Percentiles rank a stretch among this genome's conserved stretches.
Evolutionary conservation across 805 yeast genomes (phyloP).

Genomic region (Zygosaccharomyces lentus): DNA sequence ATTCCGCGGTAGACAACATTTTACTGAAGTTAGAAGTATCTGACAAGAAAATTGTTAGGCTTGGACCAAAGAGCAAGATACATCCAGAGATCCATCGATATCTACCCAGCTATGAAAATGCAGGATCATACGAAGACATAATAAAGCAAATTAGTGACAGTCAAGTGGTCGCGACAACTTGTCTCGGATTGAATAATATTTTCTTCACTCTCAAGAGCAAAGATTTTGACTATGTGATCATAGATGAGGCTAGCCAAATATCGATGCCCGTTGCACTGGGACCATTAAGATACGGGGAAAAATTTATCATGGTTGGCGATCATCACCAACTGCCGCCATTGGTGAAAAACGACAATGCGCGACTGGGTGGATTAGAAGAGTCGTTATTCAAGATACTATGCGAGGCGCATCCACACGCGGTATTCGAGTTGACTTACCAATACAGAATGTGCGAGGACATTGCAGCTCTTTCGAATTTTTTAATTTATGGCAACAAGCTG

Average conservation of each 20-base stretch:
- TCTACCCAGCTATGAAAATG: conserved; percentile 42
- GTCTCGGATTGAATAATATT: conserved; percentile 55
- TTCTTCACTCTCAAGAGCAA: conserved; percentile 35
- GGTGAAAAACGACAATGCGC: conserved; percentile 65
- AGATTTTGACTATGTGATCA: conserved; percentile 83
- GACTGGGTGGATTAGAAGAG: conserved; percentile 50
- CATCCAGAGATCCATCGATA: conserved; percentile 58
- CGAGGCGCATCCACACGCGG: conserved; percentile 65
- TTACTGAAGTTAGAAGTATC: conserved; percentile 60
- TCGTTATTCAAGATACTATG: conserved; percentile 76
- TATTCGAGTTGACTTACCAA: conserved; percentile 75
- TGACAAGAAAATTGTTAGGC: conserved; percentile 52
- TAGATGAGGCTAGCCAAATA: conserved; percentile 96
- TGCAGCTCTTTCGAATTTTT: conserved; percentile 72
- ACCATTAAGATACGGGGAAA: conserved; percentile 71
- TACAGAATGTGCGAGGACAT: conserved; percentile 92
- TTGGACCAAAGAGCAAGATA: conserved; percentile 58
- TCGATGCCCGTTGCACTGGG: conserved; percentile 90
- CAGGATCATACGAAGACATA: conserved; percentile 45
- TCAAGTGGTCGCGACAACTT: conserved; percentile 82
- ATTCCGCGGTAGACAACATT: conserved; percentile 94
- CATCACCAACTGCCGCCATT: conserved; percentile 91
- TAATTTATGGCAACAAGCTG: conserved; percentile 71
- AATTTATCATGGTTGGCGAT: conserved; percentile 92
- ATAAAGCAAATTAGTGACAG: conserved; percentile 48